A percentile compares a stretch with the other conserved stretches of the same genome.
phyloP scores from a whole-genome alignment of 164 flowering plant genomes.

The Houttuynia cordata region DNA sequence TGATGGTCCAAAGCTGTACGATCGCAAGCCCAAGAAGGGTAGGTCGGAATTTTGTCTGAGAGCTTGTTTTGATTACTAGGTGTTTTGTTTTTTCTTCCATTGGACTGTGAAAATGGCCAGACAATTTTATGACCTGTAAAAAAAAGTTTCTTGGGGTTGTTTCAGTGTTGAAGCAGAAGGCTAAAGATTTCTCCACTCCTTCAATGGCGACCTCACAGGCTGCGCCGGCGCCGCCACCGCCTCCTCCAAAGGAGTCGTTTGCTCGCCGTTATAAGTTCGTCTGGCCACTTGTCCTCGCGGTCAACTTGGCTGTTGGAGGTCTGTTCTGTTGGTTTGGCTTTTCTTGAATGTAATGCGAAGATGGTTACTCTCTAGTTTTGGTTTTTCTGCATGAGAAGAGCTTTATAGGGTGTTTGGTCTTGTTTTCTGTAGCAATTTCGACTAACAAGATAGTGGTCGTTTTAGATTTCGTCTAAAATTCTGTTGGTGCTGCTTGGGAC shows the following conservation, averaged over 20 bases:
- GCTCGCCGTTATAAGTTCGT: conserved; percentile 61
- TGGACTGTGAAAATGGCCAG: not conserved
- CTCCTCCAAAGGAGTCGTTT: conserved; percentile 55
- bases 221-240: conserved; percentile 23
- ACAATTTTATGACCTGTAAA: too few relatives aligned
- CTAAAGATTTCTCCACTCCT: conserved; percentile 4
- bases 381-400: too few relatives aligned
- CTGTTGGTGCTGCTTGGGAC: too few relatives aligned
- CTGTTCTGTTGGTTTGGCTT: not conserved
- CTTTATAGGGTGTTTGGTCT: too few relatives aligned
- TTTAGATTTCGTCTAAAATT: too few relatives aligned
- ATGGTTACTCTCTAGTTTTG: too few relatives aligned
- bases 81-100: not conserved
- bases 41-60: too few relatives aligned
- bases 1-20: conserved; percentile 8
- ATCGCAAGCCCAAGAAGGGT: conserved; percentile 9
- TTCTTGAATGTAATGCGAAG: not conserved
- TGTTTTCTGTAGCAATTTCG: too few relatives aligned
- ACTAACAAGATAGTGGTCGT: too few relatives aligned
- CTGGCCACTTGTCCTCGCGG: conserved; percentile 68
- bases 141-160: too few relatives aligned
- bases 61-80: not conserved
- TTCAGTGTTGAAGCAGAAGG: conserved; percentile 1
- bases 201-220: conserved; percentile 8
- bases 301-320: conserved; percentile 73